Evolutionary conservation across 2,329 filamentous ascomycete species (phyloP), one percentile per base, ranked within the genome.

Genomic region (Botrytis paeoniae): DNA sequence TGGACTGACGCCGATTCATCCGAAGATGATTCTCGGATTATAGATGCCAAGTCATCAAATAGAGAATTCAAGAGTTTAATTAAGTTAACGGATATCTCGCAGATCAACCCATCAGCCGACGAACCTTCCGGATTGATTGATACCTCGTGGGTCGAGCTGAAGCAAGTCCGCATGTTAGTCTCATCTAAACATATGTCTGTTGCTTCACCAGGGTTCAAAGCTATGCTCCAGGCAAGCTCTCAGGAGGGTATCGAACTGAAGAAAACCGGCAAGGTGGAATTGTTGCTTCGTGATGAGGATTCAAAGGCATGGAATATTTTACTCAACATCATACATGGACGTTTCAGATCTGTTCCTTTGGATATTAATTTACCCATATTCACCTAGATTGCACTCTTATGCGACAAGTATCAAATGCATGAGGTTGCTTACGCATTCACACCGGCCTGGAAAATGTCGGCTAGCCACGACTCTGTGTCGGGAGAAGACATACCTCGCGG

Each of bases 351-450:
- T 14, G 22, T 70, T 22, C 69, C 69, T 37, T 18, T 48, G 22
- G 7, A 37, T 7, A 32, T 39, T 3, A 14, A 25, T n/a, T 22
- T 62, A 7, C 20, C 7, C 4, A 22, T 70, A 1, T n/a, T 70
- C 20, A 48, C 57, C 8, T 57, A 62, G 4, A 51, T 70, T 9
- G 57, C 59, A 16, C 20, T 62, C 25, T 45, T 70, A 18, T 59
- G 48, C 25, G 41, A 70, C 22, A 70, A 70, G 43, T 70, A 70
- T 8, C 29, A 37, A 41, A 37, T 70, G 54, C 43, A 29, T 29
- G 69, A 70, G 35, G 29, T 70, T 48, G n/a, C 54, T 43, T 63
- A 63, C 14, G 9, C 16, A n/a, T 65, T 65, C 20, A 18, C 25
- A 18, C 63, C 63, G n/a, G 32, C 29, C 8, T 65, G 63, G 43